Base-by-base conservation (phyloP, 352 stramenopile species). In the Globisporangium nagaii region DNA sequence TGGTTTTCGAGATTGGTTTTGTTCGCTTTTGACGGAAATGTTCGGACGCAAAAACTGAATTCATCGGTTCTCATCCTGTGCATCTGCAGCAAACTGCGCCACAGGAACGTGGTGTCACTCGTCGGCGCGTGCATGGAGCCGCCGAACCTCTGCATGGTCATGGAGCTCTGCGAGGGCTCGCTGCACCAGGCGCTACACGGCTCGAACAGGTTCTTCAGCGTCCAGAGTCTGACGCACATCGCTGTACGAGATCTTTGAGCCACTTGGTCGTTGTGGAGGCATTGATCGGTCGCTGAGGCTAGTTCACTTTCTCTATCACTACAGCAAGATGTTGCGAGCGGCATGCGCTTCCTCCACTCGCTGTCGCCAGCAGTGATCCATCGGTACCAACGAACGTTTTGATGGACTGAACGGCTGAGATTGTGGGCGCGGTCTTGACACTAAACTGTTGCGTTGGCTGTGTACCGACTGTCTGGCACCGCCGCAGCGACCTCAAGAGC, bases 311-410 rank as follows among this genome's bases (percentile, higher is more conserved):
- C n/a, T n/a, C n/a, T n/a, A n/a, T n/a, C n/a, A n/a, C 39, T 19
- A 17, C 43, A 91, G 83, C 67, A 72, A 32, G 86, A 95, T 25
- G 63, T 96, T 43, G 87, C 84, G 2, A 73, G 64, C 27, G 90
- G 83, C 3, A 96, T 98, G 86, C 61, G 70, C 6, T 98, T 95
- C 52, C 64, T 98, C 17, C 91, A 98, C 51, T 78, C 72, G 11
- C 67, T 77, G 24, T 75, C 48, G 7, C 89, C 88, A 17, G 71
- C 84, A 13, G 83, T 97, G 44, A 89, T 97, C 43, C 90, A 97
- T 62, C 76, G 89, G 75, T 84, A 52, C 40, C 45, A 31, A 25
- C 17, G 10, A 25, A 20, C 12, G 20, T 13, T 47, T 35, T 17
- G 20, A 15, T 24, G 15, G 15, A n/a, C n/a, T n/a, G n/a, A n/a